phyloP scores from a whole-genome alignment of 192 early-diverging fungal species.

The Podila epigama region DNA sequence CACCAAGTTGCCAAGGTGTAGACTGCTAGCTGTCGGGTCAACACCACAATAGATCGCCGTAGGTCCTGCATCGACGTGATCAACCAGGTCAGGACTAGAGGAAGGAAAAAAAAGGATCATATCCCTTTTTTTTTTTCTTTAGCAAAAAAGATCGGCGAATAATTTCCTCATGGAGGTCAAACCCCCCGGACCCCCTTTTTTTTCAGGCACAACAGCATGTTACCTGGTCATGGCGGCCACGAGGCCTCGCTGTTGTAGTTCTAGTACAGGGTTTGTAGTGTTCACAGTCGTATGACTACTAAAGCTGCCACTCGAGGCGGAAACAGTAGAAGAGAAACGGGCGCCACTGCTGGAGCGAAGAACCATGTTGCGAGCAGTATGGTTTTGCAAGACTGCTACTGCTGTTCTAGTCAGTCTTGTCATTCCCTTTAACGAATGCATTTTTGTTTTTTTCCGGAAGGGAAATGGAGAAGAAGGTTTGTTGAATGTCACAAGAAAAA shows the following conservation, averaged over 20 bases:
- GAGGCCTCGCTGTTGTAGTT: constrained; percentile 56
- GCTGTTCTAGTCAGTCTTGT: no score
- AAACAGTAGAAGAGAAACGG: constrained; percentile 19
- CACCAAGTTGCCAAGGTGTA: constrained; percentile 93
- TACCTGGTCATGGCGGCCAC: constrained; percentile 66
- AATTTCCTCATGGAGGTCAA: background rate
- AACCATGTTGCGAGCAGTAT: no score
- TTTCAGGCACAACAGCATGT: background rate
- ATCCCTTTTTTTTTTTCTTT: background rate
- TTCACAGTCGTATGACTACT: no score
- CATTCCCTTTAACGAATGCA: no score
- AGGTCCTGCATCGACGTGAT: constrained; percentile 49
- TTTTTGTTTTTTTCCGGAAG: no score
- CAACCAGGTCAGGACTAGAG: constrained; percentile 53
- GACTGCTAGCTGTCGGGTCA: constrained; percentile 90
- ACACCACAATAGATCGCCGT: constrained; percentile 88
- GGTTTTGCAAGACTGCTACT: no score
- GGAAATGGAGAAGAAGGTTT: no score
- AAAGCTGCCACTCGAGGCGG: background rate
- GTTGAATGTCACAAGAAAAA: no score
- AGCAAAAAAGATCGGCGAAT: constrained; percentile 1
- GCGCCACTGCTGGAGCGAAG: background rate
- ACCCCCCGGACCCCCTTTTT: no score
- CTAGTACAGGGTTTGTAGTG: constrained; percentile 38
- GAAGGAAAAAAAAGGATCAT: background rate